Evolutionary conservation across 2,329 filamentous ascomycete species (phyloP).

Genomic region (Aplosporella prunicola): DNA sequence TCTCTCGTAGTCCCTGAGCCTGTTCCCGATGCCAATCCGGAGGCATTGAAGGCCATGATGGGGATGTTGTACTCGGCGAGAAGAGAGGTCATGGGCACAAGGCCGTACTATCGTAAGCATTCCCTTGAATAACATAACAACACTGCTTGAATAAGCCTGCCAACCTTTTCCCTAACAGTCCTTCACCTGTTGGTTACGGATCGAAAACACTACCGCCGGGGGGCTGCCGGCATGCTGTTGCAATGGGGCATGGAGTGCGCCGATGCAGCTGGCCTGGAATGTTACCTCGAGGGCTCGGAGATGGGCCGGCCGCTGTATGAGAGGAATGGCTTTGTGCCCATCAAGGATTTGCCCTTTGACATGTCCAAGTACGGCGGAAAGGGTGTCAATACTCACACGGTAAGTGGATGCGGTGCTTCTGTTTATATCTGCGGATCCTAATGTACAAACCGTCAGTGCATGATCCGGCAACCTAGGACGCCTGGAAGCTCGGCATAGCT

Average conservation of each 20-base stretch:
- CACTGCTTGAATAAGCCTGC: conserved; percentile 11
- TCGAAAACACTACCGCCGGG: conserved; percentile 2
- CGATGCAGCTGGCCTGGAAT: conserved; percentile 28
- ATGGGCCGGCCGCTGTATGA: conserved; percentile 30
- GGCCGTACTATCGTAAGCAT: neutral
- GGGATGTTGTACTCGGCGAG: no score
- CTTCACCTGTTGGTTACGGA: conserved; percentile 1
- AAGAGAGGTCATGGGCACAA: neutral
- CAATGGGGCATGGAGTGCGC: conserved; percentile 3
- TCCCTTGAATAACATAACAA: neutral
- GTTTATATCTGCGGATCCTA: no score
- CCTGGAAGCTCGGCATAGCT: no score
- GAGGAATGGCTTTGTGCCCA: conserved; percentile 16
- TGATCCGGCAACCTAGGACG: no score
- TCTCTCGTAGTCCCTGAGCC: neutral
- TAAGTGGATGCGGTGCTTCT: no score
- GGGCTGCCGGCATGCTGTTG: conserved; percentile 1
- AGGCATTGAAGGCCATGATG: neutral
- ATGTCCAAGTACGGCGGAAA: neutral
- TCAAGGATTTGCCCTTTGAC: conserved; percentile 10
- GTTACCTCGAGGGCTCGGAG: conserved; percentile 32
- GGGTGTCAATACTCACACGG: neutral
- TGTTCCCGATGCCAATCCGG: neutral
- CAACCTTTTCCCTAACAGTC: conserved; percentile 13
- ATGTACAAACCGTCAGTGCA: no score